A percentile compares a stretch with the other conserved stretches of the same genome.
Conservation (phyloP, 2,329 filamentous ascomycete genomes). For the Truncatella angustata region DNA sequence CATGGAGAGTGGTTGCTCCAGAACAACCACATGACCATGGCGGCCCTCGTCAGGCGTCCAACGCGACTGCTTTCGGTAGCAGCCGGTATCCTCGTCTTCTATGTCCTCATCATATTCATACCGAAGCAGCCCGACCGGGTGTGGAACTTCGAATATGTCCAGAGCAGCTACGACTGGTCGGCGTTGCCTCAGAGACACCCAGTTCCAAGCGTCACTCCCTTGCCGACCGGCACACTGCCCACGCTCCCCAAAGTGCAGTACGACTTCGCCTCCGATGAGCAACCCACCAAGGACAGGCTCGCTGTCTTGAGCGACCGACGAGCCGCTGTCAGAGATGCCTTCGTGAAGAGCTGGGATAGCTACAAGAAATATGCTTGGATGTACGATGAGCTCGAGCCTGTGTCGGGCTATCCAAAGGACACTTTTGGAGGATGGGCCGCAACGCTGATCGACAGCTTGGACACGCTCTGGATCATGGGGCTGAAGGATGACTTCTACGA, state of each 20-base stretch:
- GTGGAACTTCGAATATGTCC: conserved; percentile 10
- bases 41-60: conserved; percentile 10
- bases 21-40: conserved; percentile 11
- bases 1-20: conserved; percentile 10
- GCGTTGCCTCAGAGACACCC: conserved; percentile 9
- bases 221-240: conserved; percentile 6
- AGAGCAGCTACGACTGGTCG: conserved; percentile 14
- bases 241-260: conserved; percentile 28
- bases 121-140: conserved; percentile 8
- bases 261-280: conserved; percentile 23
- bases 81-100: conserved; percentile 10
- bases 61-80: conserved; percentile 9
- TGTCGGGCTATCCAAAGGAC: conserved; percentile 44
- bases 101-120: conserved; percentile 13
- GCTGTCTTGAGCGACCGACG: conserved; percentile 24
- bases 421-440: conserved; percentile 56
- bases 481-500: conserved; percentile 54
- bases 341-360: conserved; percentile 45
- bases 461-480: conserved; percentile 63
- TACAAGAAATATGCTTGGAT: conserved; percentile 54
- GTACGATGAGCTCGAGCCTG: conserved; percentile 49
- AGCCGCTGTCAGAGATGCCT: conserved; percentile 39
- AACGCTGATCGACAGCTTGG: conserved; percentile 58
- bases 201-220: conserved; percentile 6
- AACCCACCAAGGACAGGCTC: conserved; percentile 19